A percentile compares a stretch with the other conserved stretches of the same genome.
These are phyloP conservation scores for Calonectria crousiana DNA, from an alignment of 2,329 filamentous ascomycete genomes.

Conservation along the genomic window DNA sequence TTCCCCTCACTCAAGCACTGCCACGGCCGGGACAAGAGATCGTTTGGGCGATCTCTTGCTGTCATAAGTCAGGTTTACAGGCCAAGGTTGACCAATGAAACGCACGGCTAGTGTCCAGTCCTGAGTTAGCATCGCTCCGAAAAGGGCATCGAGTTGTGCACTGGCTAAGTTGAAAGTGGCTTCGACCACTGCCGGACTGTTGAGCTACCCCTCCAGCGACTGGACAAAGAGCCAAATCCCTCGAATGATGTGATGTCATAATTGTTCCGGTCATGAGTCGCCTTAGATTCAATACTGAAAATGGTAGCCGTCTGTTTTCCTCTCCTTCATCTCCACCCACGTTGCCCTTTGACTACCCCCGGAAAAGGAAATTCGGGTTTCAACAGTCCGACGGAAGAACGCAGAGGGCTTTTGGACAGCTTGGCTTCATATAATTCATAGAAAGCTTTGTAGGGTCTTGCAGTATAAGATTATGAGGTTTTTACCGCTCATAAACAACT, in stretches of 20 bases:
- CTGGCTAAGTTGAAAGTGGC: neutral
- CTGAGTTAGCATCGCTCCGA: neutral
- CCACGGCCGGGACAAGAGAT: neutral
- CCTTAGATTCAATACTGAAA: neutral
- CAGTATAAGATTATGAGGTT: neutral
- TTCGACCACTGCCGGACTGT: neutral
- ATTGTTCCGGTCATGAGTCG: neutral
- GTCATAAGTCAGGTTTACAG: neutral
- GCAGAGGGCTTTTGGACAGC: slow-evolving; percentile 20
- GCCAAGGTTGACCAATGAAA: neutral
- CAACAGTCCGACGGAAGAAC: slow-evolving; percentile 45
- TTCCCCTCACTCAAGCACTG: neutral
- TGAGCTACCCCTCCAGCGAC: neutral
- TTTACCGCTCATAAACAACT: neutral
- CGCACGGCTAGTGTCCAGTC: neutral
- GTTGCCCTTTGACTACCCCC: slow-evolving; percentile 22
- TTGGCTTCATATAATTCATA: neutral
- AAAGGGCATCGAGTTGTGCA: neutral
- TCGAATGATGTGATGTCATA: slow-evolving; percentile 10
- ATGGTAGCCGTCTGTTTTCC: neutral
- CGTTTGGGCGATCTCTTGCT: neutral
- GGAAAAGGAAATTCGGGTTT: slow-evolving; percentile 41
- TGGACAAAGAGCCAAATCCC: neutral
- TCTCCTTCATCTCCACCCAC: neutral
- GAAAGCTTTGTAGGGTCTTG: neutral